A percentile compares a stretch with the other conserved stretches of the same genome.
These are phyloP conservation scores for Russula dissimulans DNA, from an alignment of 768 basidiomycete species.

Conservation along the genomic window DNA sequence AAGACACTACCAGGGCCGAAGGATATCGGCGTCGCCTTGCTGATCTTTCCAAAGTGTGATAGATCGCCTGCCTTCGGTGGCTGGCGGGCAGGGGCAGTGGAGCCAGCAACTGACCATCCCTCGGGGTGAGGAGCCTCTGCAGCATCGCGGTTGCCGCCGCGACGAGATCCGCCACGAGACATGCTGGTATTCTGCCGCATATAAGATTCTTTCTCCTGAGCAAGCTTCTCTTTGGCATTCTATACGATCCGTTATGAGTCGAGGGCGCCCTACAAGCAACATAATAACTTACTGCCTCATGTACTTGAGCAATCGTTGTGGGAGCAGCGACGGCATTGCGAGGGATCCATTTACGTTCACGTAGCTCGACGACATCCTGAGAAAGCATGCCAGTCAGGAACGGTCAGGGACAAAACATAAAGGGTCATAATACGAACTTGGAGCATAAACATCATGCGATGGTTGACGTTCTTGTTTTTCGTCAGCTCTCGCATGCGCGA, in stretches of 20 bases:
- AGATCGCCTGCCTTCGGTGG: slow-evolving; percentile 78
- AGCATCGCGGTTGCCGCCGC: slow-evolving; percentile 62
- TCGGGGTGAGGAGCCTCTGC: slow-evolving; percentile 60
- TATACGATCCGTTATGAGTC: slow-evolving; percentile 24
- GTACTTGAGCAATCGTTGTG: slow-evolving; percentile 81
- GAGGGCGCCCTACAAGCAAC: neutral
- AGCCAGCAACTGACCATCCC: slow-evolving; percentile 58
- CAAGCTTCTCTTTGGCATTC: slow-evolving; percentile 87
- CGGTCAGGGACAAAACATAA: neutral
- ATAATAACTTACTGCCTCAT: slow-evolving; percentile 57
- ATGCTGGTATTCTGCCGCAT: slow-evolving; percentile 61
- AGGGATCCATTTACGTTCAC: slow-evolving; percentile 71
- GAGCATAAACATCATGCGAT: slow-evolving; percentile 92
- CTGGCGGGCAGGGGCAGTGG: slow-evolving; percentile 33
- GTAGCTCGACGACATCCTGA: slow-evolving; percentile 87
- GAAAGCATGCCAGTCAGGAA: slow-evolving; percentile 5
- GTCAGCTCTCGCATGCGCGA: slow-evolving; percentile 76
- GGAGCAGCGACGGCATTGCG: slow-evolving; percentile 70
- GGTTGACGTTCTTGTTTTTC: slow-evolving; percentile 66
- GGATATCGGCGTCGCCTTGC: slow-evolving; percentile 50
- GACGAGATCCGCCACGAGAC: slow-evolving; percentile 85
- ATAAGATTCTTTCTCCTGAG: slow-evolving; percentile 62
- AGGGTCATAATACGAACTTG: slow-evolving; percentile 46
- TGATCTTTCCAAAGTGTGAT: slow-evolving; percentile 83
- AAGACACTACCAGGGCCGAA: slow-evolving; percentile 87